Evolutionary conservation across 345 rosid genomes (phyloP), one percentile per base, ranked within the genome.

Genomic region (Hibiscus tridactylites): DNA sequence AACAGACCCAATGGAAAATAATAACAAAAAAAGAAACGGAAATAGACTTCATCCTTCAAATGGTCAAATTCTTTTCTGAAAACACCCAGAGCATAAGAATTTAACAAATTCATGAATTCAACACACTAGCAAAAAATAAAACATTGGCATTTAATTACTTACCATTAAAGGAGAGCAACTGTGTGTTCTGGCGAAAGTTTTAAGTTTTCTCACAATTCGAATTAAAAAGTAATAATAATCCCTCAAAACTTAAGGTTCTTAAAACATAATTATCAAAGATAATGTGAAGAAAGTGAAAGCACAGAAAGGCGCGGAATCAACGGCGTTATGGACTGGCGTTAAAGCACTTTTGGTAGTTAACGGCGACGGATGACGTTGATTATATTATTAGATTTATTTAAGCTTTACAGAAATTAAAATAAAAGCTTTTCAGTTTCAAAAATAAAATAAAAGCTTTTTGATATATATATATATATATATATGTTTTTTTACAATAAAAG

Each of bases 261-360:
- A 2, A 35, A 26, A 37, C 46, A 39, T 46, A 49, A 21, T 19
- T 24, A 44, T 15, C 47, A 7, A 7, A 72, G 67, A 62, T 9
- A 69, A 74, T 19, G 35, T 24, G 35, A 46, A 65, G 68, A 19
- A 37, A 64, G 56, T 12, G 35, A 65, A 46, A 46, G 37, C 70
- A 42, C 9, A 11, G 17, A 49, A 58, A 58, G 31, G 58, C 50
- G 24, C 28, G 19, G 65, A 39, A 64, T 28, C 71, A 81, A 85
- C 86, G 21, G 76, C 81, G 80, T 78, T 75, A 72, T 59, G 10
- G 75, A 81, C 79, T 84, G 82, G 78, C 79, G 76, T 26, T 58
- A 53, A n/a, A 31, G 24, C 24, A 21, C 24, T 21, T 21, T 21
- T 21, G 24, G 24, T 21, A 21, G 24, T 21, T 21, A 21, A 21